These are phyloP conservation scores for Pythium volutum DNA, from an alignment of 352 stramenopile species.

Conservation along the genomic window DNA sequence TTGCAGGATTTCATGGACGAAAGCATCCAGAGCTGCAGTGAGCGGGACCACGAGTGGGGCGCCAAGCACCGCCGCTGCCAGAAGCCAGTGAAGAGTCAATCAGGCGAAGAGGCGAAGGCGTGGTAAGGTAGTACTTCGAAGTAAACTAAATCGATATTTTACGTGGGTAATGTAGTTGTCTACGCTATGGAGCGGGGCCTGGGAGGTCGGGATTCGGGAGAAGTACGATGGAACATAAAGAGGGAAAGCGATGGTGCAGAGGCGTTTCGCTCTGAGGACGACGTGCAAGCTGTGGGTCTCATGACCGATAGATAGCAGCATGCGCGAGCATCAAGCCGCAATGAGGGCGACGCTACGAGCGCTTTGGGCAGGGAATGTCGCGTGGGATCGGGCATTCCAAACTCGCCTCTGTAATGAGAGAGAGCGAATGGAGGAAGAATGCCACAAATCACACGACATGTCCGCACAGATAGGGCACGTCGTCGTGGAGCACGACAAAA, in stretches of 20 bases:
- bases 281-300: neutral
- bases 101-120: neutral
- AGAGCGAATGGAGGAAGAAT: neutral
- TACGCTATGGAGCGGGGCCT: too few relatives aligned
- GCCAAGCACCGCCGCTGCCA: neutral
- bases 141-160: neutral
- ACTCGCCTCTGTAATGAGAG: conserved; percentile 18
- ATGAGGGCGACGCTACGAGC: conserved; percentile 33
- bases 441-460: neutral
- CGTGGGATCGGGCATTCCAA: neutral
- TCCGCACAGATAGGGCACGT: conserved; percentile 41
- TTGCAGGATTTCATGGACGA: neutral
- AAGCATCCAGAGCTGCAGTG: neutral
- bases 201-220: too few relatives aligned
- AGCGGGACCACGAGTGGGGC: neutral
- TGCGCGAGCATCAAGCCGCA: conserved; percentile 29
- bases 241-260: too few relatives aligned
- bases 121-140: neutral
- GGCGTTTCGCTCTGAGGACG: too few relatives aligned
- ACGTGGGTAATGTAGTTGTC: too few relatives aligned
- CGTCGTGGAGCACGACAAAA: conserved; percentile 59
- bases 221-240: too few relatives aligned
- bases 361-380: neutral
- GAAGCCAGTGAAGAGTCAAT: too few relatives aligned
- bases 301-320: neutral